Conservation (phyloP, 2,329 filamentous ascomycete species). For the Paecilomyces variotii region DNA sequence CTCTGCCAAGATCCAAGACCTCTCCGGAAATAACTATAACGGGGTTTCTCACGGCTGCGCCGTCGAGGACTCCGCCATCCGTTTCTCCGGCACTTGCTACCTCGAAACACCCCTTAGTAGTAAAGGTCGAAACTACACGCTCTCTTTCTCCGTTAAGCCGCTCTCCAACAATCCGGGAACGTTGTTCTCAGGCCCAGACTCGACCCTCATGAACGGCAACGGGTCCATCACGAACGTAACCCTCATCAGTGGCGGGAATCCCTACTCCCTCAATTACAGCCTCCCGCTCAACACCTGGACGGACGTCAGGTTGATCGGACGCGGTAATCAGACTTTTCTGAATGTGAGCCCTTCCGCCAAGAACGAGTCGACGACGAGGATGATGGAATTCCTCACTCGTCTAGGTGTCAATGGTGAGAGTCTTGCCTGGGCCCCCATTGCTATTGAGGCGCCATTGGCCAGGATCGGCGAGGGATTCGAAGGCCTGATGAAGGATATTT, state of each 20-base stretch:
- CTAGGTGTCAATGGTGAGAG: constrained; percentile 3
- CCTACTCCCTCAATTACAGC: constrained; percentile 34
- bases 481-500: constrained; percentile 6
- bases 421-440: constrained; percentile 7
- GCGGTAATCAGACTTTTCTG: constrained; percentile 29
- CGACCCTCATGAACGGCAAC: constrained; percentile 29
- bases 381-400: constrained; percentile 6
- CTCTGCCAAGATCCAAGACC: constrained; percentile 23
- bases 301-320: constrained; percentile 25
- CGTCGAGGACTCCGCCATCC: constrained; percentile 19
- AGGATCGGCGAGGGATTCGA: constrained; percentile 6
- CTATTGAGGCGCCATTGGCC: constrained; percentile 7
- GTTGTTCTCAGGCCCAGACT: constrained; percentile 39
- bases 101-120: constrained; percentile 41
- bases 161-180: constrained; percentile 26
- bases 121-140: constrained; percentile 49
- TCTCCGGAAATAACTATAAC: constrained; percentile 24
- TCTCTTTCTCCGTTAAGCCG: constrained; percentile 39
- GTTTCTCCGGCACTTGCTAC: constrained; percentile 31
- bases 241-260: constrained; percentile 30
- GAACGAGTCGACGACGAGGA: neutral
- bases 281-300: constrained; percentile 32
- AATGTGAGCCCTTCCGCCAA: constrained; percentile 5
- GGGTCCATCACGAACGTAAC: constrained; percentile 29
- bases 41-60: constrained; percentile 37